phyloP scores from a whole-genome alignment of 164 flowering plant genomes.

The Macadamia integrifolia region DNA sequence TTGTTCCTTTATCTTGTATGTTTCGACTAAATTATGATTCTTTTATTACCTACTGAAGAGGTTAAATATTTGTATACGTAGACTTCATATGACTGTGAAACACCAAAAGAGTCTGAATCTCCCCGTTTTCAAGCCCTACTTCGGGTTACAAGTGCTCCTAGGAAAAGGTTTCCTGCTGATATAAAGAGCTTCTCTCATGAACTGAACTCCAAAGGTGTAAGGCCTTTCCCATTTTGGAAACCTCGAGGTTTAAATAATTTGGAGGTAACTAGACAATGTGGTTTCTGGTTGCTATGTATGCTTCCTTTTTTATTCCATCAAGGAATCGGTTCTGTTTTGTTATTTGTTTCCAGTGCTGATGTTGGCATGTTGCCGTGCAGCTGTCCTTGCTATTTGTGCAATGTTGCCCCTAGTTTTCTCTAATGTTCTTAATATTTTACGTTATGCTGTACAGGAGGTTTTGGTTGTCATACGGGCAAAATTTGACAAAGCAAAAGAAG shows the following conservation, averaged over 20 bases:
- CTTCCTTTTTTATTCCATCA: not conserved
- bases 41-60: not conserved
- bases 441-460: slow-evolving; percentile 53
- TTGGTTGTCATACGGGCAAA: slow-evolving; percentile 73
- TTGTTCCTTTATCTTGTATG: not conserved
- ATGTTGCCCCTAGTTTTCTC: not conserved
- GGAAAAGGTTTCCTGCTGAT: slow-evolving; percentile 84
- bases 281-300: not conserved
- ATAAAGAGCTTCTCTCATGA: slow-evolving; percentile 99
- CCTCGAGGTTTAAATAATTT: slow-evolving; percentile 86
- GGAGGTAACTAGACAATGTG: slow-evolving; percentile 52
- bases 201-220: slow-evolving; percentile 94
- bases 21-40: not conserved
- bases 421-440: not conserved
- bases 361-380: not conserved
- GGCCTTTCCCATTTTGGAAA: slow-evolving; percentile 97
- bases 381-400: not conserved
- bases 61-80: slow-evolving; percentile 16
- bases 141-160: slow-evolving; percentile 93
- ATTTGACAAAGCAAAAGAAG: slow-evolving; percentile 99
- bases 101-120: slow-evolving; percentile 98
- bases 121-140: slow-evolving; percentile 99
- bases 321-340: not conserved
- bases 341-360: not conserved
- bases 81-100: slow-evolving; percentile 78